Conservation (phyloP, 1,139 yeast genomes). For the Scheffersomyces insectosa region DNA sequence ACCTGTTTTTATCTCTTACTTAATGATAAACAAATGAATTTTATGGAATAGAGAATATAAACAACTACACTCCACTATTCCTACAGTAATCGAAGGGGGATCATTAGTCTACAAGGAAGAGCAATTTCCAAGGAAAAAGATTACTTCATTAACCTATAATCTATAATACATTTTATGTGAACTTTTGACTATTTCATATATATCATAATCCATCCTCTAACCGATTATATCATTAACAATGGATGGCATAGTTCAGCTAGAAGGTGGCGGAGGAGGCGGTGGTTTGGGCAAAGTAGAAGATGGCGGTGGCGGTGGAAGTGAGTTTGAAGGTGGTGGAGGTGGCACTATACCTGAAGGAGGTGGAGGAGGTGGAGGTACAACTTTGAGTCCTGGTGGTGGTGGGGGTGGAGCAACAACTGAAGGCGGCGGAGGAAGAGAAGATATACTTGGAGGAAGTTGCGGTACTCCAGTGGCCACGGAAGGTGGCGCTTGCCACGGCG, state of each 20-base stretch:
- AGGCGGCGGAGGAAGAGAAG: slow-evolving; percentile 9
- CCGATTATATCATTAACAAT: no score
- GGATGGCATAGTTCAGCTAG: background rate
- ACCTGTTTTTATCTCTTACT: no score
- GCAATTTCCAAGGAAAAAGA: background rate
- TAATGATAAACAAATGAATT: no score
- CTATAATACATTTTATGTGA: no score
- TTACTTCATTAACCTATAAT: no score
- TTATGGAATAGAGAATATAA: no score
- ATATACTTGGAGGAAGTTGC: slow-evolving; percentile 2
- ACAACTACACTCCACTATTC: no score
- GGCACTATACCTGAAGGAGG: slow-evolving; percentile 8
- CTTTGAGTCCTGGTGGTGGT: slow-evolving; percentile 21
- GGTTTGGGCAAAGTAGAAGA: slow-evolving; percentile 5
- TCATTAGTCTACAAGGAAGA: background rate
- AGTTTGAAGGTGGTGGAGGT: slow-evolving; percentile 10
- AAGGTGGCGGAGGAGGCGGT: slow-evolving; percentile 11
- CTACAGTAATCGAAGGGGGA: no score
- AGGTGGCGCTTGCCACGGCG: slow-evolving; percentile 14
- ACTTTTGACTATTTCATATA: no score
- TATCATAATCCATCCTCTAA: no score
- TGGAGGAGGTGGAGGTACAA: slow-evolving; percentile 13
- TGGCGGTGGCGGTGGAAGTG: slow-evolving; percentile 6
- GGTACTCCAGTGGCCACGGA: slow-evolving; percentile 4
- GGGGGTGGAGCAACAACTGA: slow-evolving; percentile 7